Base-by-base conservation (phyloP, 129 eudicot species). In the Flaveria ramosissima region DNA sequence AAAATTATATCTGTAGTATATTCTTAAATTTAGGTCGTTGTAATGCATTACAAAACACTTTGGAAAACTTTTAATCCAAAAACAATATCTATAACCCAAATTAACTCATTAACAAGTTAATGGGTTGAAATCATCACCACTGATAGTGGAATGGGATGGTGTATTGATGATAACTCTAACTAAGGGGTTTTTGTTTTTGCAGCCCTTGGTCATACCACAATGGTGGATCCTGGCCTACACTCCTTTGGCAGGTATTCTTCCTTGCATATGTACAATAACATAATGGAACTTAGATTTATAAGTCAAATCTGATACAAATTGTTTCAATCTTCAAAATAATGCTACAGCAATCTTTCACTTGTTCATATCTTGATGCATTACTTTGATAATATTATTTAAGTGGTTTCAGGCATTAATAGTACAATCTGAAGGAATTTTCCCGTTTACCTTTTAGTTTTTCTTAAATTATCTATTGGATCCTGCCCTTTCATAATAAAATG, bases 211-310 rank as follows among this genome's bases (percentile, higher is more conserved):
- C 98, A 73, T 92, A 92, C 84, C 98, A 92, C 62, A 92, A 92
- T 76, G 98, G 98, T 4, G 98, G 98, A 81, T 92, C 98, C 26
- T 92, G 98, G 98, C 98, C 98, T 48, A 92, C 98, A 6, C 96
- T 92, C 19, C 80, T 90, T 66, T 92, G 98, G 98, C 98, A 92
- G 98, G 98, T 92, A 80, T 52, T 72, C 19, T 32, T 68, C 9
- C 21, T 57, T 77, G 47, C 51, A 42, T 26, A 77, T 46, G 20
- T 53, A 17, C 9, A 6, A 53, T 16, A 52, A 53, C 30, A 51
- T 47, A 47, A 45, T 48, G 36, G 43, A 47, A 47, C 43, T 70
- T 12, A 60, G 17, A 71, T 75, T 11, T 75, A 52, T 17, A 62
- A 30, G 8, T 46, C 9, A 4, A 46, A 61, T 47, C 61, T 32